phyloP scores from a whole-genome alignment of 2,329 filamentous ascomycete species.

The Aspergillus tamarii region DNA sequence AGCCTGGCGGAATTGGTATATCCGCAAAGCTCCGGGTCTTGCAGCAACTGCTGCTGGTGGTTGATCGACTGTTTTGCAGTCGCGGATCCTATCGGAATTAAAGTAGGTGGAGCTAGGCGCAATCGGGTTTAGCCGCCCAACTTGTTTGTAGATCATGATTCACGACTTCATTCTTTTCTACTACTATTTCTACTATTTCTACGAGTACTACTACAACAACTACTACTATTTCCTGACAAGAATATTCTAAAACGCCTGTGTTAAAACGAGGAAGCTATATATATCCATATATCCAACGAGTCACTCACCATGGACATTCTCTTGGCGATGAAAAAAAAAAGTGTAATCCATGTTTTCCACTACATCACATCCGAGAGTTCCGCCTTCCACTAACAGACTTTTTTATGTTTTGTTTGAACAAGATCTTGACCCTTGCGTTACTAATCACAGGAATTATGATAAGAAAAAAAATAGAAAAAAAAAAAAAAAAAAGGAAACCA shows the following conservation, averaged over 20 bases:
- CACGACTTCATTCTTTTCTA: neutral
- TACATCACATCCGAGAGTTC: neutral
- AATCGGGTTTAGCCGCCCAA: neutral
- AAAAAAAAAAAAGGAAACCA: too few species aligned
- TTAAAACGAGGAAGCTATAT: neutral
- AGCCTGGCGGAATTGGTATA: slow-evolving; percentile 5
- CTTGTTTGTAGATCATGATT: neutral
- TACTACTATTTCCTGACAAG: neutral
- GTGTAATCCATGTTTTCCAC: neutral
- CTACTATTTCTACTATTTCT: too few species aligned
- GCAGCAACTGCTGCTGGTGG: neutral
- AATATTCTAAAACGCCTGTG: too few species aligned
- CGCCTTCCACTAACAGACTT: neutral
- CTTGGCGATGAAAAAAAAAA: too few species aligned
- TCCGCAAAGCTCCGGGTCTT: slow-evolving; percentile 3
- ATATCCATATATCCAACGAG: neutral
- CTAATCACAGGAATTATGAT: neutral
- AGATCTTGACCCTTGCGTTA: neutral
- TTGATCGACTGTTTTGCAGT: neutral
- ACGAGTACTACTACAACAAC: too few species aligned
- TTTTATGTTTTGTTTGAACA: neutral
- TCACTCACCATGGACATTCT: neutral
- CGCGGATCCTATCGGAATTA: neutral
- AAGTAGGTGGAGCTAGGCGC: neutral
- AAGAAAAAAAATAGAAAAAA: too few species aligned